These are phyloP conservation scores for Stemphylium lycopersici DNA, from an alignment of 2,329 filamentous ascomycete genomes.

Conservation along the genomic window DNA sequence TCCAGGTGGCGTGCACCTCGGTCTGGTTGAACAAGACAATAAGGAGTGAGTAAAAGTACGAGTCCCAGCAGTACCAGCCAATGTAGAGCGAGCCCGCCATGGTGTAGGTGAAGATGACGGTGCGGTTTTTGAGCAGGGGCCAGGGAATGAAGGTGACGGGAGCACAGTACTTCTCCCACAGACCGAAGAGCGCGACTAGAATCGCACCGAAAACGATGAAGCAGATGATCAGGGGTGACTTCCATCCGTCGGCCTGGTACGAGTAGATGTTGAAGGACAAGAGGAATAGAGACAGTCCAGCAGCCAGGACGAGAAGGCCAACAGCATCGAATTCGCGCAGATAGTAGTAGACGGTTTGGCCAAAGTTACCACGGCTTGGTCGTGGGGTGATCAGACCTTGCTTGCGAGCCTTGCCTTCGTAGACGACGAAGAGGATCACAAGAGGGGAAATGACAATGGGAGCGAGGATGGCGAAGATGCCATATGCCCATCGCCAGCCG, in stretches of 20 bases:
- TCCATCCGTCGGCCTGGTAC: conserved; percentile 42
- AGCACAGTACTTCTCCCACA: conserved; percentile 52
- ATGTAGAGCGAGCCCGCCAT: conserved; percentile 50
- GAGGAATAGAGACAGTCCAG: conserved; percentile 69
- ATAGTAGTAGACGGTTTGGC: conserved; percentile 61
- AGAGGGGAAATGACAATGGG: conserved; percentile 67
- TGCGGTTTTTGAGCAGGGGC: conserved; percentile 57
- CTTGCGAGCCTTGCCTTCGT: conserved; percentile 66
- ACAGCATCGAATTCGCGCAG: conserved; percentile 67
- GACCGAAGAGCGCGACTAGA: conserved; percentile 45
- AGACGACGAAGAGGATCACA: conserved; percentile 62
- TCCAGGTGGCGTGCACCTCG: conserved; percentile 45
- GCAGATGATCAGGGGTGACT: conserved; percentile 49
- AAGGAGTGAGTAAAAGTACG: conserved; percentile 52
- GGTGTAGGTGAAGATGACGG: conserved; percentile 60
- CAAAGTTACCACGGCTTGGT: conserved; percentile 55
- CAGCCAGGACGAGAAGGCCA: conserved; percentile 66
- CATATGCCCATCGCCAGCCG: conserved; percentile 71
- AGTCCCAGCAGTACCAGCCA: conserved; percentile 49
- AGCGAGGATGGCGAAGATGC: conserved; percentile 68
- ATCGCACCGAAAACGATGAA: conserved; percentile 50
- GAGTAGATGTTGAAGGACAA: conserved; percentile 68
- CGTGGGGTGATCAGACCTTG: conserved; percentile 57
- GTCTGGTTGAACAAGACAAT: conserved; percentile 49
- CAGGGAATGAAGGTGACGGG: conserved; percentile 53